Percentiles rank a stretch among this genome's conserved stretches.
Conservation (phyloP, 768 basidiomycete genomes). For the Coprinopsis sp. region DNA sequence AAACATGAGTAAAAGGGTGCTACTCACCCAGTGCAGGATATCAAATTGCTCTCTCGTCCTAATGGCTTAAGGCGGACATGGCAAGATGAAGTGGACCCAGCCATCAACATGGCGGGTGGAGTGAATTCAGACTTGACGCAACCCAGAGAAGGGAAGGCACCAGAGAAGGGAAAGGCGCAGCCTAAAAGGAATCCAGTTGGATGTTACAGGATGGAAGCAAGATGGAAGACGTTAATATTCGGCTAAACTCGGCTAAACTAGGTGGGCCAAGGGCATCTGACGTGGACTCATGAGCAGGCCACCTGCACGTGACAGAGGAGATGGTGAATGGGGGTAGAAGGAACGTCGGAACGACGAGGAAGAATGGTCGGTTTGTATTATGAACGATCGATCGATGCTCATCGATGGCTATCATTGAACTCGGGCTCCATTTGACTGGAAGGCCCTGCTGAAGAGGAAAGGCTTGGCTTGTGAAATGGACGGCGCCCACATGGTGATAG, state of each 20-base stretch:
- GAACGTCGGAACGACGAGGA: slow-evolving; percentile 58
- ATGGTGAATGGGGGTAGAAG: slow-evolving; percentile 29
- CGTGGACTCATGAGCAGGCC: slow-evolving; percentile 29
- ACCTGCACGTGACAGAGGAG: slow-evolving; percentile 12
- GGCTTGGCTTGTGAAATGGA: not conserved
- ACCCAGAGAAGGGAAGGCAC: no score
- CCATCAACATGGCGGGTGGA: no score
- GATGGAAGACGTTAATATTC: no score
- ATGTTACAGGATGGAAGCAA: no score
- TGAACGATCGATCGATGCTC: slow-evolving; percentile 66
- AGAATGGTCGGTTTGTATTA: slow-evolving; percentile 68
- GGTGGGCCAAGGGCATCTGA: slow-evolving; percentile 30
- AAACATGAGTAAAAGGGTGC: no score
- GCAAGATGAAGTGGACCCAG: no score
- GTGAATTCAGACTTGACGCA: no score
- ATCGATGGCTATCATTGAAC: slow-evolving; percentile 50
- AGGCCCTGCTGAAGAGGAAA: not conserved
- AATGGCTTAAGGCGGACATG: no score
- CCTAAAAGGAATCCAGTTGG: no score
- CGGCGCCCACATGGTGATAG: not conserved
- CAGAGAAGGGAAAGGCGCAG: no score
- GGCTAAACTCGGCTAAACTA: slow-evolving; percentile 25
- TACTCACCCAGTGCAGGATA: no score
- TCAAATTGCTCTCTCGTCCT: no score
- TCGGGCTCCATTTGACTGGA: slow-evolving; percentile 25